These are phyloP conservation scores for Naganishia albida DNA, from an alignment of 1,284 basidiomycete species.

Conservation along the genomic window DNA sequence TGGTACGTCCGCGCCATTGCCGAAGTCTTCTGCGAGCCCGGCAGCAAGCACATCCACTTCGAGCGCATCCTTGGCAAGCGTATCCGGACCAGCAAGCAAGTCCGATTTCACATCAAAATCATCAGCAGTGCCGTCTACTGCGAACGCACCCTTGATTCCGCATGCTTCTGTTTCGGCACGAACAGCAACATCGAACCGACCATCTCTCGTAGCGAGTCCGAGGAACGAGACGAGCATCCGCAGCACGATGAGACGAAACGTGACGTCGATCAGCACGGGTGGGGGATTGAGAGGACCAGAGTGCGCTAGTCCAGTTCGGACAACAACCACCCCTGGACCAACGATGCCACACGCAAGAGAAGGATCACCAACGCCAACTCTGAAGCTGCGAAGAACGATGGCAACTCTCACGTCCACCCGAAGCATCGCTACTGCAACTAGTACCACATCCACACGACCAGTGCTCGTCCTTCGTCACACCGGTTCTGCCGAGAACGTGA, in stretches of 20 bases:
- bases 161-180: neutral
- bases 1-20: neutral
- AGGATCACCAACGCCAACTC: neutral
- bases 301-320: constrained; percentile 1
- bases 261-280: neutral
- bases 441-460: neutral
- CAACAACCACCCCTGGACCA: neutral
- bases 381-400: neutral
- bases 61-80: neutral
- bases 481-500: constrained; percentile 11
- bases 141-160: neutral
- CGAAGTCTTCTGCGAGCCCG: neutral
- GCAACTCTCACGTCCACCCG: neutral
- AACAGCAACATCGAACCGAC: neutral
- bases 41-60: neutral
- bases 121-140: neutral
- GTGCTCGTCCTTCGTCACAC: constrained; percentile 6
- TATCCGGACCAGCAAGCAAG: too few species aligned
- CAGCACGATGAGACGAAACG: constrained; percentile 12
- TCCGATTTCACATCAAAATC: too few species aligned
- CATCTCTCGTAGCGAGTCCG: neutral
- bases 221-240: constrained; percentile 8
- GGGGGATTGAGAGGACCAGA: neutral
- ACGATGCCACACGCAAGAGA: neutral
- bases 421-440: too few species aligned